Conservation (phyloP, 768 basidiomycete genomes). For the Roridomyces roridus region DNA sequence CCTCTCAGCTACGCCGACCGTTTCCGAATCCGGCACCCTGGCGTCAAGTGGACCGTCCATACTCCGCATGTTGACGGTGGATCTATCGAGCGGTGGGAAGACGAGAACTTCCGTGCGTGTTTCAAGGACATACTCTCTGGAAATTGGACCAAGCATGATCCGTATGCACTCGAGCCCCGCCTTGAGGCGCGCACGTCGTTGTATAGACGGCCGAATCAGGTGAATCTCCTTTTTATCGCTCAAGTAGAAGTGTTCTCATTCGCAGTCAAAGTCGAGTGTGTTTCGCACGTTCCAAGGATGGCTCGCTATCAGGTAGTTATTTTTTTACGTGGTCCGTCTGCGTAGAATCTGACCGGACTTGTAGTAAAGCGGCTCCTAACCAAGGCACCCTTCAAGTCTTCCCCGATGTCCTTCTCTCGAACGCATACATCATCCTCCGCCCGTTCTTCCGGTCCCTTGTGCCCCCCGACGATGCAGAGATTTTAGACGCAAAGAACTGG, state of each 20-base stretch:
- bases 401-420: conserved; percentile 60
- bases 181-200: conserved; percentile 58
- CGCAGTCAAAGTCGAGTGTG: conserved; percentile 34
- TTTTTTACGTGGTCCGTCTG: conserved; percentile 28
- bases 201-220: conserved; percentile 53
- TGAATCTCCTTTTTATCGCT: conserved; percentile 17
- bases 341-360: not conserved
- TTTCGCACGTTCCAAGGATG: conserved; percentile 66
- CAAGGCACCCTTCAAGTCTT: conserved; percentile 66
- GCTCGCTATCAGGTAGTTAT: conserved; percentile 56
- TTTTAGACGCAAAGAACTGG: conserved; percentile 50
- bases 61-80: conserved; percentile 46
- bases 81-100: conserved; percentile 67
- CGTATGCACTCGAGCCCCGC: conserved; percentile 57
- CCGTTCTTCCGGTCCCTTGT: conserved; percentile 67
- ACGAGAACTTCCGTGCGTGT: conserved; percentile 51
- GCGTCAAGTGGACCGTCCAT: conserved; percentile 51
- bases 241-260: not conserved
- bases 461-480: conserved; percentile 37
- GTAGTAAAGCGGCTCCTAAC: conserved; percentile 56
- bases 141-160: conserved; percentile 59
- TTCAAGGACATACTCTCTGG: conserved; percentile 58
- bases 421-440: conserved; percentile 65
- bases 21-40: conserved; percentile 67
- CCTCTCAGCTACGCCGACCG: conserved; percentile 67